phyloP scores from a whole-genome alignment of 768 basidiomycete genomes.

The Austroboletus eburneus region DNA sequence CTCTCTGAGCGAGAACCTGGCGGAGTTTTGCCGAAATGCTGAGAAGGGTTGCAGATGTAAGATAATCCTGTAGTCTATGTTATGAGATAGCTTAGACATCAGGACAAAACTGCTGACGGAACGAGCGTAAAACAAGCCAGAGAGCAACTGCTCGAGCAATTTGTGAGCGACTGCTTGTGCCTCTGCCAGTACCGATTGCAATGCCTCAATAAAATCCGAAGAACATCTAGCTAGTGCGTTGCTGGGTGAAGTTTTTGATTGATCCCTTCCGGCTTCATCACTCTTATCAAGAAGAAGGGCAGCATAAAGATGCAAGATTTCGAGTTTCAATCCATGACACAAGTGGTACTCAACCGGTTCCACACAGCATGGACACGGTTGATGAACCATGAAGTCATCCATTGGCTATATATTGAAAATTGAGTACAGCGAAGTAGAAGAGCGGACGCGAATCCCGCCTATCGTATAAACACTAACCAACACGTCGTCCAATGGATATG shows the following conservation, averaged over 20 bases:
- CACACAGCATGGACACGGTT: constrained; percentile 29
- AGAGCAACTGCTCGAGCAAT: constrained; percentile 20
- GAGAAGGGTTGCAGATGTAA: constrained; percentile 36
- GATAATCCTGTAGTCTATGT: constrained; percentile 27
- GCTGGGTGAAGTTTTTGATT: background rate
- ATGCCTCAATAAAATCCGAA: constrained; percentile 11
- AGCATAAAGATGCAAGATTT: constrained; percentile 40
- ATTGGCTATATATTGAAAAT: constrained; percentile 40
- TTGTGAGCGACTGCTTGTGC: constrained; percentile 12
- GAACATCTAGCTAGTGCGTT: constrained; percentile 6
- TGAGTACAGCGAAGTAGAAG: constrained; percentile 18
- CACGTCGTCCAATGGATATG: constrained; percentile 12
- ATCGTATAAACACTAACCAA: constrained; percentile 27
- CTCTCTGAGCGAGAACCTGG: constrained; percentile 31
- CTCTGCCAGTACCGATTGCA: constrained; percentile 24
- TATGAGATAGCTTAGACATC: background rate
- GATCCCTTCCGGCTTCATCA: constrained; percentile 11
- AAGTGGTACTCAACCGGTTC: constrained; percentile 21
- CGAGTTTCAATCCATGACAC: constrained; percentile 35
- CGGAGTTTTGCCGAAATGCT: constrained; percentile 41
- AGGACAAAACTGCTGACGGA: constrained; percentile 23
- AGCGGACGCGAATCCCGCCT: constrained; percentile 14
- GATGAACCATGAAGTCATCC: constrained; percentile 45
- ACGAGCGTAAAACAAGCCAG: constrained; percentile 1
- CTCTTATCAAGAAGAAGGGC: constrained; percentile 36